Base-by-base conservation (phyloP, 2,329 filamentous ascomycete genomes). In the Calonectria hongkongensis region DNA sequence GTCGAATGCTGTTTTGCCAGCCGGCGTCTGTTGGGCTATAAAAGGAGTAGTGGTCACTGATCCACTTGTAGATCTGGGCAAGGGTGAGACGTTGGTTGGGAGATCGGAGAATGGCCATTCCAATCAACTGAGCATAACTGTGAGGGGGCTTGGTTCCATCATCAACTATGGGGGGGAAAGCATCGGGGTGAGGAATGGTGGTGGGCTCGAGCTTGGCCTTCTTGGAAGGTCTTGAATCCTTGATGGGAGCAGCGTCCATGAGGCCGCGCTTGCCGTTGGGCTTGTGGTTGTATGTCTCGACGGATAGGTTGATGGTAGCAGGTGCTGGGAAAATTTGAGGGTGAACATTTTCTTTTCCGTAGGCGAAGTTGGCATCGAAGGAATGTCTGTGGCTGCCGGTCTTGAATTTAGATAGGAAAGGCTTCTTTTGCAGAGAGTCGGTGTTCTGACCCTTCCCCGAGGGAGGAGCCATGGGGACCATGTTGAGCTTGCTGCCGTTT, bases 1-100 rank as follows among this genome's bases (percentile, higher is more conserved):
- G 97, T 41, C 97, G 94, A 83, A 99, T 99, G 86, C 97, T 98
- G 85, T 99, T 99, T 85, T 98, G 96, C 97, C 97, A 99, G 75
- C 97, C 96, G 13, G 94, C 92, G 79, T 98, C 95, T 69, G 93
- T 91, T 51, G 92, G 90, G 78, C 91, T 93, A 87, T 98, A 99
- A 85, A 96, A 98, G 6, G 91, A 92, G 83, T 94, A 98, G 21
- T 93, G 96, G 82, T 97, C 95, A n/a, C 95, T 97, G 79, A 99
- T 98, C 96, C 97, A 99, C 82, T 98, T 98, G 89, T 98, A 99
- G 78, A 99, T 99, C 84, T 98, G 95, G 30, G 95, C 92, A 21
- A 99, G 89, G 1, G 97, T 98, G 74, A 98, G 88, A 66, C 94
- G 93, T 73, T 95, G 92, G 73, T 93, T 92, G 15, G 94, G 93